A percentile compares a stretch with the other conserved stretches of the same genome.
Conservation (phyloP, 352 stramenopile genomes). For the Pythium utonaiense region DNA sequence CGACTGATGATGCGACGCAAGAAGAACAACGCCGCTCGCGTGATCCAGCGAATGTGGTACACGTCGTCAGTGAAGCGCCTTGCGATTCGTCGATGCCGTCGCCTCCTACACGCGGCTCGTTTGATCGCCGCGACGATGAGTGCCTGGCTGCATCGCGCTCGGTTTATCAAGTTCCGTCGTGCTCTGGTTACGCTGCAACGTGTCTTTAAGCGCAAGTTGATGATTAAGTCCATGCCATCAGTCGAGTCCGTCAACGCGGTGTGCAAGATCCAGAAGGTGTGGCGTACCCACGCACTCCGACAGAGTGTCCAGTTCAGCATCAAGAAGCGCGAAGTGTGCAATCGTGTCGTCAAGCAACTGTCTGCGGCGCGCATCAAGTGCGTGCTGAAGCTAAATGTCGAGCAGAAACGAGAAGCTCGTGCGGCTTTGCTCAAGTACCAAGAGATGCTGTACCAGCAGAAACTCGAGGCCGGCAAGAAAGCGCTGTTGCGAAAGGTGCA, state of each 20-base stretch:
- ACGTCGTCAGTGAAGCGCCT: conserved; percentile 71
- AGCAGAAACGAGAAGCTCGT: conserved; percentile 11
- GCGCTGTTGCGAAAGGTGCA: conserved; percentile 13
- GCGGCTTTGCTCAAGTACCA: conserved; percentile 19
- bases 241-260: background rate
- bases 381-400: conserved; percentile 14
- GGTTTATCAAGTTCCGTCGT: conserved; percentile 22
- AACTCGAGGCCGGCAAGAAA: conserved; percentile 16
- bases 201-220: background rate
- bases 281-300: background rate
- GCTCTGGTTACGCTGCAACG: conserved; percentile 28
- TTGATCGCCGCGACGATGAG: conserved; percentile 35
- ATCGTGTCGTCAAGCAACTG: conserved; percentile 1
- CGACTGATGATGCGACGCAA: conserved; percentile 53
- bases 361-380: conserved; percentile 14
- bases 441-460: conserved; percentile 22
- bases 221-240: background rate
- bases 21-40: conserved; percentile 47
- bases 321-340: conserved; percentile 5
- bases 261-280: conserved; percentile 7
- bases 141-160: conserved; percentile 16
- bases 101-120: conserved; percentile 55
- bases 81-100: conserved; percentile 64
- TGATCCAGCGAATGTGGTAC: conserved; percentile 80
- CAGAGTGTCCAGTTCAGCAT: conserved; percentile 6